These are phyloP conservation scores for Plasmodium fragile DNA, from an alignment of 169 alveolate genomes.

Conservation along the genomic window DNA sequence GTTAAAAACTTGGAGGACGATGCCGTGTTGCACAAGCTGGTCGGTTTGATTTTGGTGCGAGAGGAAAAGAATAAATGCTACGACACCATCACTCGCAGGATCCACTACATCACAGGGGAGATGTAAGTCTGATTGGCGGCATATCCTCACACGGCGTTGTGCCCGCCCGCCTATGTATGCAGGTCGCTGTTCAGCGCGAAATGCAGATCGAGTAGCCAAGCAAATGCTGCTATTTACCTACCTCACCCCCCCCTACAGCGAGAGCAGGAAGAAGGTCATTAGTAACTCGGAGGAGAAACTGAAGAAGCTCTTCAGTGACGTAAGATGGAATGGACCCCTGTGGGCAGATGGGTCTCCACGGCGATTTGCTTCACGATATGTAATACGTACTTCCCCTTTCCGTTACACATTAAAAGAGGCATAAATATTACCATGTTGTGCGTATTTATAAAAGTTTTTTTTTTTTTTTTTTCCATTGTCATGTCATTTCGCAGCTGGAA, in stretches of 20 bases:
- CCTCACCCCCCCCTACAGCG: slow-evolving; percentile 12
- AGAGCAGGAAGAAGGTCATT: slow-evolving; percentile 57
- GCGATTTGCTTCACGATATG: background rate
- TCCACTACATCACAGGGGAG: slow-evolving; percentile 56
- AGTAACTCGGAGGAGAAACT: slow-evolving; percentile 63
- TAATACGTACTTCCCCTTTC: background rate
- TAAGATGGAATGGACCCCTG: background rate
- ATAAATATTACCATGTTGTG: background rate
- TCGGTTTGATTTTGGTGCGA: slow-evolving; percentile 32
- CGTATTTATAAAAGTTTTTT: background rate
- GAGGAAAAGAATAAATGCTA: slow-evolving; percentile 64
- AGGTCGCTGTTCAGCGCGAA: too few species aligned
- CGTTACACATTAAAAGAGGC: background rate
- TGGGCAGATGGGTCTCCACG: background rate
- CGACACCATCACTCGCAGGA: slow-evolving; percentile 49
- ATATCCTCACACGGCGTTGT: background rate
- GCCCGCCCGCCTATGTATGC: background rate
- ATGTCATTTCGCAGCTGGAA: slow-evolving; percentile 28
- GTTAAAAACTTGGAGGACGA: slow-evolving; percentile 51
- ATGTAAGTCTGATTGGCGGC: slow-evolving; percentile 1
- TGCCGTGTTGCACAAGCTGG: slow-evolving; percentile 51
- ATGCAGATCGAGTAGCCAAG: background rate
- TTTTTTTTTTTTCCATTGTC: background rate
- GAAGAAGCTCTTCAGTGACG: slow-evolving; percentile 67
- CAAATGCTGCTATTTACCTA: background rate